Base-by-base conservation (phyloP, 2,329 filamentous ascomycete genomes). In the Lithohypha guttulata region DNA sequence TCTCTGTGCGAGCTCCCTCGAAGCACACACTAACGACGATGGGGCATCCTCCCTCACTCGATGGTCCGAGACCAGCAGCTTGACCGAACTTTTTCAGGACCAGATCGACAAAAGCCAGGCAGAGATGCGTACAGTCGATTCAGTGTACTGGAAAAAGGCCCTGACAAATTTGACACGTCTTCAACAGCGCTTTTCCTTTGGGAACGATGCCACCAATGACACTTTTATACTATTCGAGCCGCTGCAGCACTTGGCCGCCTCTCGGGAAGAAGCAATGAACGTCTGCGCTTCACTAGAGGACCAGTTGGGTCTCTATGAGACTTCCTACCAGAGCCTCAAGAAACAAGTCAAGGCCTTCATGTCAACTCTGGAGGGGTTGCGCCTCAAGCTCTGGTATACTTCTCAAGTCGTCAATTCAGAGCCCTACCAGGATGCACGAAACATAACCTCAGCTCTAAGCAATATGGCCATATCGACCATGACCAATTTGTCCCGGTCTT, bases 331-430 rank as follows among this genome's bases (percentile, higher is more conserved):
- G 6, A 14, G 30, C 28, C 33, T 44, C 10, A 41, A 23, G 29
- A 39, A 41, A 9, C 41, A 35, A 14, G 20, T 50, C 21, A 39
- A 39, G 7, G 70, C 75, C 4, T 83, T 85, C 74, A 81, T 84
- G 70, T 69, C 70, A 42, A 75, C 76, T 4, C 69, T 91, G 25
- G 75, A 79, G 42, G 78, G 81, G 15, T 69, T 95, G 26, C 77
- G 91, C 28, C 84, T 94, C 58, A 96, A 96, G 68, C 94, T 96
- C 84, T 98, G 91, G 91, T 98, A 93, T 57, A 83, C 91, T 44
- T 89, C 84, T 1, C 86, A 95, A 58, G 87, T 96, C 19, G 81
- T 84, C 46, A 87, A 89, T 52, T 95, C 91, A 3, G 82, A 79
- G 34, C 77, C 79, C 7, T 96, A 95, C 53, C 84, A 91, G 44